Conservation (phyloP, 2,329 filamentous ascomycete species). For the Aspergillus piperis region DNA sequence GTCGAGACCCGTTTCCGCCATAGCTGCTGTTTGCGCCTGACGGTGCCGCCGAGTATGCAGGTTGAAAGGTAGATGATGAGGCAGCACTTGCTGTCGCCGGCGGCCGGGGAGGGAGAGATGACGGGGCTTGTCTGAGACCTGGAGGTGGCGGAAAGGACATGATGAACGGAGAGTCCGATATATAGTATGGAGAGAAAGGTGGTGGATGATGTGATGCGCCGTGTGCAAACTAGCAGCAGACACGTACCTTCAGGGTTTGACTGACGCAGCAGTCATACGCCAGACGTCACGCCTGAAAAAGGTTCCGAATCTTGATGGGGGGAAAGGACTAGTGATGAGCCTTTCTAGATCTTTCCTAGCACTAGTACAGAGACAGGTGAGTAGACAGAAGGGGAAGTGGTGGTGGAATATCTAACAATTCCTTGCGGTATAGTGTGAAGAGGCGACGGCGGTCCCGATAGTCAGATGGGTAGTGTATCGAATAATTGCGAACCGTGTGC, state of each 20-base stretch:
- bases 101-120: constrained; percentile 75
- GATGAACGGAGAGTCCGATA: constrained; percentile 51
- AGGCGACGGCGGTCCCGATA: neutral
- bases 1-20: constrained; percentile 35
- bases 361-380: neutral
- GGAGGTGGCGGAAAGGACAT: constrained; percentile 88
- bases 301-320: constrained; percentile 16
- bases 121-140: constrained; percentile 61
- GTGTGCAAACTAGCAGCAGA: constrained; percentile 35
- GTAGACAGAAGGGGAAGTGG: neutral
- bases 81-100: constrained; percentile 58
- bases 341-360: constrained; percentile 1
- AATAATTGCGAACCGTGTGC: neutral
- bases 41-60: constrained; percentile 53
- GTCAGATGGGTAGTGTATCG: neutral
- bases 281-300: constrained; percentile 38
- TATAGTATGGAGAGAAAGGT: constrained; percentile 22
- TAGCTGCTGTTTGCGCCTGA: constrained; percentile 31
- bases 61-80: constrained; percentile 46
- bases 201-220: constrained; percentile 32
- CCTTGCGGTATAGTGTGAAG: neutral
- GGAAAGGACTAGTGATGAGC: neutral
- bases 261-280: constrained; percentile 37
- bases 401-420: neutral
- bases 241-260: constrained; percentile 47